A percentile compares a stretch with the other conserved stretches of the same genome.
These are phyloP conservation scores for Protomyces lactucae-debilis DNA, from an alignment of 1,139 yeast species.

Conservation along the genomic window DNA sequence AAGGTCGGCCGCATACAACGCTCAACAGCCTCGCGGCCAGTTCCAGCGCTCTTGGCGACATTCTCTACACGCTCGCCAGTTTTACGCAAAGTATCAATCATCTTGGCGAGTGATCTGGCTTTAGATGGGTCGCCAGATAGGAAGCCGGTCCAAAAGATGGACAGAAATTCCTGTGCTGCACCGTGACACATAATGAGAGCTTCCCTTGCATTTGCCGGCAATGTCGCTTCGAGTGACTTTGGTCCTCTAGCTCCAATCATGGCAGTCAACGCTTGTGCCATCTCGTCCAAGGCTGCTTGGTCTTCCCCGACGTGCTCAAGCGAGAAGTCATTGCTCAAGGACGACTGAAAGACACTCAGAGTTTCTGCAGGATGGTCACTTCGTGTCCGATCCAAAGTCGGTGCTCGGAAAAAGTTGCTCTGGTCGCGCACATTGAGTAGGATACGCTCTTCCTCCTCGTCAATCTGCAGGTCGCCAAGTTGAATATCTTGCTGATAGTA, in stretches of 20 bases:
- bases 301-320: conserved; percentile 1
- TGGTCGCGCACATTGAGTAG: conserved; percentile 26
- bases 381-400: background rate
- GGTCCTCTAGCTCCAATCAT: conserved; percentile 5
- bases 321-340: background rate
- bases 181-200: conserved; percentile 44
- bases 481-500: conserved; percentile 36
- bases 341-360: background rate
- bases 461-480: conserved; percentile 26
- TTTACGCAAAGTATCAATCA: conserved; percentile 46
- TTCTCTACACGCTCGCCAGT: conserved; percentile 47
- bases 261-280: conserved; percentile 2
- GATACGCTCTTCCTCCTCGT: conserved; percentile 15
- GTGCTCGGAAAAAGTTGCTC: conserved; percentile 18
- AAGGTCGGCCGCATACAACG: conserved; percentile 41
- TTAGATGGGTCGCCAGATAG: conserved; percentile 50
- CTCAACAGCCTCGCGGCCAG: conserved; percentile 1
- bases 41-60: conserved; percentile 34
- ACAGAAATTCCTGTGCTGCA: conserved; percentile 63
- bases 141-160: conserved; percentile 65
- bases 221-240: conserved; percentile 8
- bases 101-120: conserved; percentile 15
- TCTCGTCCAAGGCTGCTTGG: conserved; percentile 13
- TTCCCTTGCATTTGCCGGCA: conserved; percentile 14
- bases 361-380: background rate